phyloP scores from a whole-genome alignment of 495 filamentous ascomycete species.

The Amniculicola lignicola region DNA sequence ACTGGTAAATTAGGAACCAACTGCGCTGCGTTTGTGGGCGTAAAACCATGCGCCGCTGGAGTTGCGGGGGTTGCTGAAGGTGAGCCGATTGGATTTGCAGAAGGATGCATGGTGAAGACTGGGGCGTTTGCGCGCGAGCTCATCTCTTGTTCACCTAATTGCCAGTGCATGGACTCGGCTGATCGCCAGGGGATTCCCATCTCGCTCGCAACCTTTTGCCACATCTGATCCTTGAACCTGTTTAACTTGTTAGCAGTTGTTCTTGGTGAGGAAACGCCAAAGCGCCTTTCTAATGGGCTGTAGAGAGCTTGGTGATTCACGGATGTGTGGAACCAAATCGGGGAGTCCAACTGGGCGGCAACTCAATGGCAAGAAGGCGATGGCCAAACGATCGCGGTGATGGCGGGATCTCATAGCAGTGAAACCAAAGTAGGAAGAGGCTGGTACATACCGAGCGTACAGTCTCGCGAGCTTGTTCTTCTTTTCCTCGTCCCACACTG shows the following conservation, averaged over 20 bases:
- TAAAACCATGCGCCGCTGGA: slow-evolving; percentile 23
- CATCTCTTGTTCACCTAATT: slow-evolving; percentile 90
- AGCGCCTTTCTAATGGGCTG: too few relatives aligned
- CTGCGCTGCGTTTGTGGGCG: slow-evolving; percentile 20
- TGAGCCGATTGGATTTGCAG: slow-evolving; percentile 20
- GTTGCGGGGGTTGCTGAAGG: slow-evolving; percentile 4
- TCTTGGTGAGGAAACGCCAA: too few relatives aligned
- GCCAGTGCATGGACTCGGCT: slow-evolving; percentile 97
- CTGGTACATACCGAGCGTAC: slow-evolving; percentile 78
- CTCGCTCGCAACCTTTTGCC: slow-evolving; percentile 87
- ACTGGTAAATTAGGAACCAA: slow-evolving; percentile 19
- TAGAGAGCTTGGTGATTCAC: background rate
- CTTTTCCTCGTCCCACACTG: slow-evolving; percentile 94
- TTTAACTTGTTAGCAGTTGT: too few relatives aligned
- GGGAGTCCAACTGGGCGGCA: too few relatives aligned
- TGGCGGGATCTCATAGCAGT: too few relatives aligned
- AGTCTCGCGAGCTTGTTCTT: slow-evolving; percentile 93
- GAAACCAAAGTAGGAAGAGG: slow-evolving; percentile 4
- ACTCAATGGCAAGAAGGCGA: background rate
- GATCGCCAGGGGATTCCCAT: slow-evolving; percentile 96
- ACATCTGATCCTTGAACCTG: slow-evolving; percentile 97
- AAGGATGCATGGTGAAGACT: slow-evolving; percentile 41
- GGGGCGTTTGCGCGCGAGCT: slow-evolving; percentile 50
- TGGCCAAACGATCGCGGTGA: slow-evolving; percentile 17
- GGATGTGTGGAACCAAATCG: too few relatives aligned